Base-by-base conservation (phyloP, 257 asterid species). In the Ilex asprella region DNA sequence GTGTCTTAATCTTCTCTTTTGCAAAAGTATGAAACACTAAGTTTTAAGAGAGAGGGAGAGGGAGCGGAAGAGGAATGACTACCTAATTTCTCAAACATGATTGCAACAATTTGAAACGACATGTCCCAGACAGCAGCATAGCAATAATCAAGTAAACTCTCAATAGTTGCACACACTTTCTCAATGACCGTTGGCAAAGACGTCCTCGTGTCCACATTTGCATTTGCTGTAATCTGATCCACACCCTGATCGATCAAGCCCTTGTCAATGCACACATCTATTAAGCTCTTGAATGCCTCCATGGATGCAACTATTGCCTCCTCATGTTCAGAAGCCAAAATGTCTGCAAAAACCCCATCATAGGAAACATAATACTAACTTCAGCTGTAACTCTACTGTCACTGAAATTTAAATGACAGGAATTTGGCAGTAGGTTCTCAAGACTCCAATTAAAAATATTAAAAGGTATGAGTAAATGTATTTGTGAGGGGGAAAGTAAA, bases 11-110 rank as follows among this genome's bases (percentile, higher is more conserved):
- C 41, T 35, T 35, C 41, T 35, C 5, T 8, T 35, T 35, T 35
- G 7, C 41, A 35, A 35, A 14, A 7, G 57, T 6, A 14, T 6
- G 57, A 53, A 53, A 53, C 11, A 53, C 2, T 7, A 15, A 49
- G 3, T 15, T 49, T 49, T 30, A 62, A 59, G 51, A 58, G 58
- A 55, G 62, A 46, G 52, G 51, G 32, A 55, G 44, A 31, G 47
- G 61, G 61, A 65, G 68, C 66, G 16, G 59, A 53, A 29, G 50
- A 12, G 57, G 59, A 61, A 56, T 29, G 68, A 67, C 49, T 79
- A 85, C 97, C 99, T 75, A 93, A 80, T 83, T 87, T 93, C 53
- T 89, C 88, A 78, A 89, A 87, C 83, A 87, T 79, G 49, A 86
- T 50, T 13, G 95, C 78, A 71, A 88, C 86, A 65, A 93, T 81